These are phyloP conservation scores for Cyberlindnera euphorbiae DNA, from an alignment of 805 yeast species.

Conservation along the genomic window DNA sequence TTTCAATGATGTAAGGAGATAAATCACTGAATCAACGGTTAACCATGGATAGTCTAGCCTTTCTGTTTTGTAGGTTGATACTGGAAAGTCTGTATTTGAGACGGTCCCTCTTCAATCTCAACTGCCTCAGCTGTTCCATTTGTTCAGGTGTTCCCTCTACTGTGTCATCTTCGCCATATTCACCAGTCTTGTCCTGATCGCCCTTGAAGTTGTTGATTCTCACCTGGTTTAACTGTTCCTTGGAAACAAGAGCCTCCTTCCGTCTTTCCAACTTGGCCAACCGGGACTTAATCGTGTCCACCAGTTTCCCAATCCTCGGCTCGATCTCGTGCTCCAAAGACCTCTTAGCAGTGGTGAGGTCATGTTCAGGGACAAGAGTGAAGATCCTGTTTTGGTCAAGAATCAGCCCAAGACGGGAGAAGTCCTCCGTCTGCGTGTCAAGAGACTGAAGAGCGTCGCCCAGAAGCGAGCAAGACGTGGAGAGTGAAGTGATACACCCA, in stretches of 20 bases:
- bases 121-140: constrained; percentile 33
- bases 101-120: constrained; percentile 41
- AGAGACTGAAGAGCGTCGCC: constrained; percentile 31
- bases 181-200: constrained; percentile 3
- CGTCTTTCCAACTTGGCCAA: constrained; percentile 31
- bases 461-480: constrained; percentile 32
- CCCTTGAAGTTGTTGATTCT: constrained; percentile 28
- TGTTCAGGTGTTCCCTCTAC: constrained; percentile 31
- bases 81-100: constrained; percentile 35
- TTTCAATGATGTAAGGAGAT: constrained; percentile 24
- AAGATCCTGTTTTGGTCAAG: constrained; percentile 43
- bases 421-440: constrained; percentile 32
- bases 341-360: constrained; percentile 36
- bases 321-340: constrained; percentile 33
- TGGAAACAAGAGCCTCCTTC: constrained; percentile 30
- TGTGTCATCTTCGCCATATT: constrained; percentile 17
- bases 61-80: constrained; percentile 25
- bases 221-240: constrained; percentile 37
- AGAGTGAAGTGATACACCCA: constrained; percentile 31
- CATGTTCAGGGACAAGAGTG: constrained; percentile 47
- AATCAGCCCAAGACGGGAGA: constrained; percentile 34
- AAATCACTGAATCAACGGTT: constrained; percentile 4
- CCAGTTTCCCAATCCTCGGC: constrained; percentile 36
- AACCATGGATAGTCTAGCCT: constrained; percentile 23
- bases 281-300: constrained; percentile 30